phyloP scores from a whole-genome alignment of 169 alveolate species.

The Cystoisospora suis region DNA sequence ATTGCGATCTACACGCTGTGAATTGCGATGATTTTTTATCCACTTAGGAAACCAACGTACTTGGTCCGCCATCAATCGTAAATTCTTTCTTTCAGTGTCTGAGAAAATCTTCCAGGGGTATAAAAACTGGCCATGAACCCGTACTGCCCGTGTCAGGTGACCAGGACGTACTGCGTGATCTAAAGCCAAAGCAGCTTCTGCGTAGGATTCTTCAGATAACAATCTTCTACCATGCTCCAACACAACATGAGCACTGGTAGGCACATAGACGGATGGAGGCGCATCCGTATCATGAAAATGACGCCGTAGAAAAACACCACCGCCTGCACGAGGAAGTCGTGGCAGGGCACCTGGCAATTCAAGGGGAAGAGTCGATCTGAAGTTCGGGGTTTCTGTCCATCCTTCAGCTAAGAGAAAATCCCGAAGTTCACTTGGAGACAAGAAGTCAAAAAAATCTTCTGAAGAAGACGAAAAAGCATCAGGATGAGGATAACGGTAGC shows the following conservation, averaged over 20 bases:
- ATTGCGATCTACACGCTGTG: constrained; percentile 3
- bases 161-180: constrained; percentile 25
- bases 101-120: constrained; percentile 57
- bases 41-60: constrained; percentile 60
- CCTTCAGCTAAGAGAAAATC: constrained; percentile 3
- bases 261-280: neutral
- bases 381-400: constrained; percentile 6
- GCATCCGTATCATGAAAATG: neutral
- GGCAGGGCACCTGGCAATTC: neutral
- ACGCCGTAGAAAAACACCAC: neutral
- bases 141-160: constrained; percentile 50
- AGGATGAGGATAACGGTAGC: neutral
- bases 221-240: neutral
- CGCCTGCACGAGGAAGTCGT: constrained; percentile 28
- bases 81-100: constrained; percentile 18
- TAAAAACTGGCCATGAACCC: constrained; percentile 48
- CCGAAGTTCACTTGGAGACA: neutral
- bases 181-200: neutral
- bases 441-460: neutral
- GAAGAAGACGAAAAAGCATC: neutral
- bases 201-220: neutral
- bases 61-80: constrained; percentile 50
- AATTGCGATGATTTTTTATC: constrained; percentile 38
- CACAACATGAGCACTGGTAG: neutral
- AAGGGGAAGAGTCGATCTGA: neutral